Base-by-base conservation (phyloP, 1,139 yeast genomes). In the Protomyces macrosporus region DNA sequence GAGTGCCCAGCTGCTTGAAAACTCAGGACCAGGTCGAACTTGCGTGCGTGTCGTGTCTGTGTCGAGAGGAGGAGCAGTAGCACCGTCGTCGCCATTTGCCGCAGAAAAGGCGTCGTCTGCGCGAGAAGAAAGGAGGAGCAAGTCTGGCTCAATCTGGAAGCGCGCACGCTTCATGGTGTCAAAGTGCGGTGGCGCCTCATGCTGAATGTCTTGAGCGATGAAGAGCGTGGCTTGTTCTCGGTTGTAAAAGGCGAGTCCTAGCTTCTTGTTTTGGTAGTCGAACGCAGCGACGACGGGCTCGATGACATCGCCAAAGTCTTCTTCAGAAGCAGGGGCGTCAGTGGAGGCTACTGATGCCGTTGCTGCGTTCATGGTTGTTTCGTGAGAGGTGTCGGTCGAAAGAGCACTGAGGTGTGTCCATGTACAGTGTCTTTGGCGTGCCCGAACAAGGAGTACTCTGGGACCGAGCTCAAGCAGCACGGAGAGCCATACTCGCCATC, bases 21-120 rank as follows among this genome's bases (percentile, higher is more conserved):
- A 67, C 33, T 67, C 68, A 33, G 58, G 53, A n/a, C 65, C 42
- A 3, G 68, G 68, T 16, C 68, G 55, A 32, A 67, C 59, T 53
- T 48, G 53, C 4, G n/a, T 14, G 23, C 53, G 14, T 4, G 53
- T 16, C 37, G 6, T 10, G 0, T n/a, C 16, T 4, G 53, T 33
- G n/a, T 32, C 32, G n/a, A 39, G 7, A n/a, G 53, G 16, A 10
- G 35, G n/a, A 33, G 55, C 55, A 12, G 35, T 23, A 35, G 45
- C 37, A 2, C 34, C 40, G 9, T 51, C 53, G 53, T 32, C 23
- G 4, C 57, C 58, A 3, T 53, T 36, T 5, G 52, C 60, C 16
- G 59, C 64, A 16, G 56, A 58, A 10, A 67, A 61, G 10, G 57
- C 55, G 23, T 65, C 67, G 5, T 67, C 65, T 4, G 66, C 66